Conservation (phyloP, 2,329 filamentous ascomycete species). For the Scolecobasidium constrictum region DNA sequence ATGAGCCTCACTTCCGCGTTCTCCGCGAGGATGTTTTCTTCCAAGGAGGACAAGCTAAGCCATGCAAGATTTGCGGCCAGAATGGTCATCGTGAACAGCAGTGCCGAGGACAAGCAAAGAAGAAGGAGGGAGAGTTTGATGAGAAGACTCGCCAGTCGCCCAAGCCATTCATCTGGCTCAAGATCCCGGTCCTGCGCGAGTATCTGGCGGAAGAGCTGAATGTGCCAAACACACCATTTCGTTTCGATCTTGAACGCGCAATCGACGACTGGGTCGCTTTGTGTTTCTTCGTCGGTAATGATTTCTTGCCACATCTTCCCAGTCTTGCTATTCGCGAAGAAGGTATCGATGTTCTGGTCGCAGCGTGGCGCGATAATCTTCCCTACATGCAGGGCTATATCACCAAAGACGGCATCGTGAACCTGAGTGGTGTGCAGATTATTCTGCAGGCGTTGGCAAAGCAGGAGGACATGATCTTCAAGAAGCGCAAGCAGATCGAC, state of each 20-base stretch:
- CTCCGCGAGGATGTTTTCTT: constrained; percentile 94
- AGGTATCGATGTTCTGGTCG: constrained; percentile 88
- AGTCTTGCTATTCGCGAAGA: constrained; percentile 95
- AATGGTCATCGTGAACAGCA: constrained; percentile 81
- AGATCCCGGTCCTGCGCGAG: constrained; percentile 83
- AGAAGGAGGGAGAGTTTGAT: constrained; percentile 68
- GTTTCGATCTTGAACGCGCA: constrained; percentile 85
- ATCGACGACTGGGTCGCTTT: constrained; percentile 98
- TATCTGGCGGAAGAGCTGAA: constrained; percentile 86
- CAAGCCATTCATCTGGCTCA: constrained; percentile 98
- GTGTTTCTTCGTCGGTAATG: constrained; percentile 98
- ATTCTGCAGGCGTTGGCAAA: constrained; percentile 83
- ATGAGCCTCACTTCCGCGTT: constrained; percentile 94
- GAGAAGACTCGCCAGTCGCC: constrained; percentile 64
- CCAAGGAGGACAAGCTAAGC: constrained; percentile 59
- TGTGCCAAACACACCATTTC: constrained; percentile 72
- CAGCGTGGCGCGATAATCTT: constrained; percentile 94
- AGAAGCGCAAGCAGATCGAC: constrained; percentile 73
- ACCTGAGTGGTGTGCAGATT: constrained; percentile 74
- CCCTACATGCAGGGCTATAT: constrained; percentile 89
- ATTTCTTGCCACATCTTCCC: constrained; percentile 95
- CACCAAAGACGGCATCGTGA: constrained; percentile 87
- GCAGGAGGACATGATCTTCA: constrained; percentile 90
- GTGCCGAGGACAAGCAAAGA: constrained; percentile 68
- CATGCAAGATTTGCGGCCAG: constrained; percentile 84